Conservation (phyloP, 2,329 filamentous ascomycete genomes). For the Monilinia laxa region DNA sequence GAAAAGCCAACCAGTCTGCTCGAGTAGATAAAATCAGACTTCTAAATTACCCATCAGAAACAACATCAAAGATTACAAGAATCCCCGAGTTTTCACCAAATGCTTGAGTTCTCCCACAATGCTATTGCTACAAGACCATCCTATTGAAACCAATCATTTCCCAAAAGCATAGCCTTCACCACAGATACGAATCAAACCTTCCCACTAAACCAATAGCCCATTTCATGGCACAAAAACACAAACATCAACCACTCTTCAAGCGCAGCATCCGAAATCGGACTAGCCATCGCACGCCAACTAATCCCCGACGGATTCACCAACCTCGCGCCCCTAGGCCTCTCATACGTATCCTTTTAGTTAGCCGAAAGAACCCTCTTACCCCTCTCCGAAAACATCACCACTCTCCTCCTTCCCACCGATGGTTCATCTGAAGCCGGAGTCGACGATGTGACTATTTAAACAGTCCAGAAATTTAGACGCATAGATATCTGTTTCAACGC, state of each 20-base stretch:
- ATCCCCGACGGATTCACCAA: slow-evolving; percentile 29
- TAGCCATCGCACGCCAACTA: slow-evolving; percentile 30
- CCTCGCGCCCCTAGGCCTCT: slow-evolving; percentile 31
- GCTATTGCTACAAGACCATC: background rate
- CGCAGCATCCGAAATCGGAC: slow-evolving; percentile 33
- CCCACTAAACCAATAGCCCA: background rate
- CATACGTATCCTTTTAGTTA: slow-evolving; percentile 2
- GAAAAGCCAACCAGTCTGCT: background rate
- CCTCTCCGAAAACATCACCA: slow-evolving; percentile 1
- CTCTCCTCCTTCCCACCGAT: slow-evolving; percentile 25
- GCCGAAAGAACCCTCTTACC: slow-evolving; percentile 2
- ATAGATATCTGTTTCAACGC: slow-evolving; percentile 57
- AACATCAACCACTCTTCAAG: slow-evolving; percentile 21
- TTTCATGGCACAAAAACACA: background rate
- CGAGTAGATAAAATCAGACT: background rate
- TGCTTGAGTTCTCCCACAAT: background rate
- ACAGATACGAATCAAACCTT: slow-evolving; percentile 25
- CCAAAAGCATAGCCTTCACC: slow-evolving; percentile 30
- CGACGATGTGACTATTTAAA: slow-evolving; percentile 32
- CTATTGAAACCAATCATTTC: background rate
- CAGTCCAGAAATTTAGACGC: slow-evolving; percentile 51
- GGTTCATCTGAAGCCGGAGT: slow-evolving; percentile 29
- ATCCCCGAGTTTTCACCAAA: slow-evolving; percentile 5
- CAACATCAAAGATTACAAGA: background rate
- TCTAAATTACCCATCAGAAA: background rate